Conservation (phyloP, 768 basidiomycete genomes). For the Termitomyces sp. region DNA sequence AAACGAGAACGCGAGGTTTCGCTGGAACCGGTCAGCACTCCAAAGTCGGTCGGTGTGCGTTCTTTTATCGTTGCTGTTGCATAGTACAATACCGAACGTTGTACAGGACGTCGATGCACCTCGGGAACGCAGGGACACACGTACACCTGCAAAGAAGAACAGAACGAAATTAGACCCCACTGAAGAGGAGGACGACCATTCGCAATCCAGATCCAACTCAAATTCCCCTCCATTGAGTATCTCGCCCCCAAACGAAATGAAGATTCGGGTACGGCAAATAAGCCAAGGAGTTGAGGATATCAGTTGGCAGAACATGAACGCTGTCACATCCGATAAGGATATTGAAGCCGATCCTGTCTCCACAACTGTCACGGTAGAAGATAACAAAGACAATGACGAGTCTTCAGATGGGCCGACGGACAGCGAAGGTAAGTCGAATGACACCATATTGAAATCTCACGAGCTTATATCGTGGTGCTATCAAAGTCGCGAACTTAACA, state of each 20-base stretch:
- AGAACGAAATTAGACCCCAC: slow-evolving; percentile 60
- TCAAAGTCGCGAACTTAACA: slow-evolving; percentile 4
- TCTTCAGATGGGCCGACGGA: slow-evolving; percentile 8
- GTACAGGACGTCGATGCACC: slow-evolving; percentile 41
- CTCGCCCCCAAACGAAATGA: slow-evolving; percentile 79
- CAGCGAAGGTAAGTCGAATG: slow-evolving; percentile 10
- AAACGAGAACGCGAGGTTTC: slow-evolving; percentile 82
- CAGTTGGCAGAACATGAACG: slow-evolving; percentile 59
- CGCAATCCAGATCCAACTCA: slow-evolving; percentile 42
- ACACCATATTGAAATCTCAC: neutral
- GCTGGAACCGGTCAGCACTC: slow-evolving; percentile 60
- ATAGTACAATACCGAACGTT: neutral
- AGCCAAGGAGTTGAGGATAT: slow-evolving; percentile 80
- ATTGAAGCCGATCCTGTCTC: slow-evolving; percentile 20
- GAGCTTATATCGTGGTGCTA: slow-evolving; percentile 4
- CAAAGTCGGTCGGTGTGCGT: slow-evolving; percentile 40
- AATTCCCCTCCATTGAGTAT: slow-evolving; percentile 45
- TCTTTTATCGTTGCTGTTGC: slow-evolving; percentile 13
- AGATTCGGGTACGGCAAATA: slow-evolving; percentile 69
- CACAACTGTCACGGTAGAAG: slow-evolving; percentile 9
- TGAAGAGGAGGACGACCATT: slow-evolving; percentile 57
- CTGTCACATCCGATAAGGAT: slow-evolving; percentile 28
- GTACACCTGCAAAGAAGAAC: slow-evolving; percentile 77
- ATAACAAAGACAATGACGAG: slow-evolving; percentile 5
- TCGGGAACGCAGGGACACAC: slow-evolving; percentile 44